These are phyloP conservation scores for Phytophthora sp. DNA, from an alignment of 352 stramenopile genomes.

Conservation along the genomic window DNA sequence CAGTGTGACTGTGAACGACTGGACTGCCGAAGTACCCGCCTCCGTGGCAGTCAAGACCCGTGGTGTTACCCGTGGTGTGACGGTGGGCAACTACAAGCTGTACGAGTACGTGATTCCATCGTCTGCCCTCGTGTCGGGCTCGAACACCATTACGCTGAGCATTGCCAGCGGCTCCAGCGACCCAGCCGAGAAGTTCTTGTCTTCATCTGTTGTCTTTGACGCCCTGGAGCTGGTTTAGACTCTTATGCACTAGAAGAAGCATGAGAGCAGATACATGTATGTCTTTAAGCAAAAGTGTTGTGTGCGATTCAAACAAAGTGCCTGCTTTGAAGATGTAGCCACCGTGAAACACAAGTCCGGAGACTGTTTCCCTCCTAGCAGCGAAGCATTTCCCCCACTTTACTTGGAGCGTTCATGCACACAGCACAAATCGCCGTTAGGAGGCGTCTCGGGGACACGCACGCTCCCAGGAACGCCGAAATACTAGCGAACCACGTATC, in stretches of 20 bases:
- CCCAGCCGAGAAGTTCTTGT: constrained; percentile 43
- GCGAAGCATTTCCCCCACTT: constrained; percentile 32
- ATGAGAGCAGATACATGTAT: not conserved
- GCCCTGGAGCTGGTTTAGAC: constrained; percentile 49
- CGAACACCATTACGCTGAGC: constrained; percentile 45
- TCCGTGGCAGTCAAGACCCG: constrained; percentile 50
- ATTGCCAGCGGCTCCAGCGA: constrained; percentile 53
- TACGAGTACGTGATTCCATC: constrained; percentile 57
- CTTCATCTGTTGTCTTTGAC: constrained; percentile 53
- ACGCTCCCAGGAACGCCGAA: constrained; percentile 36
- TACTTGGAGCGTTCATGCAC: constrained; percentile 33
- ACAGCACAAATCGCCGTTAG: constrained; percentile 46
- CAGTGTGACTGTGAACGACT: constrained; percentile 43
- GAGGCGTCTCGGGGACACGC: constrained; percentile 44
- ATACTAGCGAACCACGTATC: constrained; percentile 50
- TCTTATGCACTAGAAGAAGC: no score
- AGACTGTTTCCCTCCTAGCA: constrained; percentile 4
- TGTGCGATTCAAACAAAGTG: no score
- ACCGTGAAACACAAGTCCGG: not conserved
- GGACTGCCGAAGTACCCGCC: constrained; percentile 16
- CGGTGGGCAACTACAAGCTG: constrained; percentile 51
- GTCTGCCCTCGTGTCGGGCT: constrained; percentile 36
- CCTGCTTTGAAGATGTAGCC: no score
- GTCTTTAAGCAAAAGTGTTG: not conserved
- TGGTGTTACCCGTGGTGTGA: constrained; percentile 52